Evolutionary conservation across 495 filamentous ascomycete genomes (phyloP).

Genomic region (Niebla homalea): DNA sequence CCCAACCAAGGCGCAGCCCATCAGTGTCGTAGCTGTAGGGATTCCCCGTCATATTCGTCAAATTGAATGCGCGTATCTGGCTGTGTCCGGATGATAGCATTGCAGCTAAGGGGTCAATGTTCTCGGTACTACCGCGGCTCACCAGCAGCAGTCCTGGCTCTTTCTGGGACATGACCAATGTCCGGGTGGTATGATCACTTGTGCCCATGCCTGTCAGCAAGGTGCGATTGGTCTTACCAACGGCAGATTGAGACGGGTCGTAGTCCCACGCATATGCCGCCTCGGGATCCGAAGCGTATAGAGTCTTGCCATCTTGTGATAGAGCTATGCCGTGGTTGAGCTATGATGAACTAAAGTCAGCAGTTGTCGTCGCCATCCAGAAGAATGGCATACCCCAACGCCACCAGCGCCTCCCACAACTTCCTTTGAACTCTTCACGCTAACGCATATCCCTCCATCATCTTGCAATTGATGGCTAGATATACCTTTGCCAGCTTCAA

Average conservation of each 20-base stretch:
- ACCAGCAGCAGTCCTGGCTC: slow-evolving; percentile 42
- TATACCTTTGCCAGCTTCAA: slow-evolving; percentile 42
- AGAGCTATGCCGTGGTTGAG: slow-evolving; percentile 58
- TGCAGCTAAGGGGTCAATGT: slow-evolving; percentile 41
- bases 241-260: slow-evolving; percentile 30
- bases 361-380: slow-evolving; percentile 1
- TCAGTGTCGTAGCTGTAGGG: slow-evolving; percentile 30
- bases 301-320: slow-evolving; percentile 43
- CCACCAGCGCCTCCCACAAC: slow-evolving; percentile 22
- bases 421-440: slow-evolving; percentile 22
- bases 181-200: slow-evolving; percentile 48
- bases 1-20: slow-evolving; percentile 54
- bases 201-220: slow-evolving; percentile 47
- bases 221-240: slow-evolving; percentile 26
- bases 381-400: not conserved
- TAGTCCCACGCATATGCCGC: slow-evolving; percentile 50
- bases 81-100: slow-evolving; percentile 39
- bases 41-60: slow-evolving; percentile 29
- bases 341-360: slow-evolving; percentile 17
- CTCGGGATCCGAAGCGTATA: slow-evolving; percentile 49
- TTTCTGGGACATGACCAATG: slow-evolving; percentile 41
- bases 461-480: slow-evolving; percentile 37
- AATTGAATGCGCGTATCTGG: slow-evolving; percentile 54
- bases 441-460: slow-evolving; percentile 37
- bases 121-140: slow-evolving; percentile 46